These are phyloP conservation scores for Alternaria hordeiaustralica DNA, from an alignment of 2,329 filamentous ascomycete species.

Conservation along the genomic window DNA sequence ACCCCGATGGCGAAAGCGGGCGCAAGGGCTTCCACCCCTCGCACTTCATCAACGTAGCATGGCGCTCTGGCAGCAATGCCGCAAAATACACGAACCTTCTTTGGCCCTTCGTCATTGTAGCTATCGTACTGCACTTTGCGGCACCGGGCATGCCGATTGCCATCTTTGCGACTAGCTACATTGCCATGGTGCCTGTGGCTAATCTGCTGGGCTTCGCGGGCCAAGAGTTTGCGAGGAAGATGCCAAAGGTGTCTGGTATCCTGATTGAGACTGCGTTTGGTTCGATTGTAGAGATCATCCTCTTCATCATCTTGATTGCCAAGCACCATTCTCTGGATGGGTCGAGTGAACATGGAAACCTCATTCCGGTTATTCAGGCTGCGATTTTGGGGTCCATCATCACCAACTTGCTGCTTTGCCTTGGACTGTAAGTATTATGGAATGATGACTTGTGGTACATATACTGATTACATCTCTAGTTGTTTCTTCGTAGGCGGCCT, in stretches of 20 bases:
- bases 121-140: slow-evolving; percentile 66
- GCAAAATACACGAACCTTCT: slow-evolving; percentile 73
- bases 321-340: slow-evolving; percentile 53
- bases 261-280: slow-evolving; percentile 67
- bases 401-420: slow-evolving; percentile 79
- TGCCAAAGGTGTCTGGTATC: slow-evolving; percentile 75
- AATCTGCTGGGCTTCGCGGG: slow-evolving; percentile 79
- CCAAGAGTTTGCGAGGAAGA: slow-evolving; percentile 73
- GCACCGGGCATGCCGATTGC: slow-evolving; percentile 62
- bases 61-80: slow-evolving; percentile 67
- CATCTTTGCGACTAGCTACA: slow-evolving; percentile 73
- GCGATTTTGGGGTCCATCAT: slow-evolving; percentile 84
- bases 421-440: slow-evolving; percentile 60
- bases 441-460: too few relatives aligned
- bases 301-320: slow-evolving; percentile 78
- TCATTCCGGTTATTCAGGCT: slow-evolving; percentile 74
- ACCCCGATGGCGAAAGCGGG: slow-evolving; percentile 69
- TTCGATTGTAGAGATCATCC: slow-evolving; percentile 79
- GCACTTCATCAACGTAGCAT: slow-evolving; percentile 69
- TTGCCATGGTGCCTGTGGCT: slow-evolving; percentile 78
- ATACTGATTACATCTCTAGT: neutral
- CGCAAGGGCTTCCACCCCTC: slow-evolving; percentile 67
- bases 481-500: slow-evolving; percentile 83
- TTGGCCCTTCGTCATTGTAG: slow-evolving; percentile 76
- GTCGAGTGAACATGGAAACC: slow-evolving; percentile 44